Evolutionary conservation across 495 filamentous ascomycete species (phyloP), one percentile per base, ranked within the genome.

Genomic region (Lasiosphaeria ovina): DNA sequence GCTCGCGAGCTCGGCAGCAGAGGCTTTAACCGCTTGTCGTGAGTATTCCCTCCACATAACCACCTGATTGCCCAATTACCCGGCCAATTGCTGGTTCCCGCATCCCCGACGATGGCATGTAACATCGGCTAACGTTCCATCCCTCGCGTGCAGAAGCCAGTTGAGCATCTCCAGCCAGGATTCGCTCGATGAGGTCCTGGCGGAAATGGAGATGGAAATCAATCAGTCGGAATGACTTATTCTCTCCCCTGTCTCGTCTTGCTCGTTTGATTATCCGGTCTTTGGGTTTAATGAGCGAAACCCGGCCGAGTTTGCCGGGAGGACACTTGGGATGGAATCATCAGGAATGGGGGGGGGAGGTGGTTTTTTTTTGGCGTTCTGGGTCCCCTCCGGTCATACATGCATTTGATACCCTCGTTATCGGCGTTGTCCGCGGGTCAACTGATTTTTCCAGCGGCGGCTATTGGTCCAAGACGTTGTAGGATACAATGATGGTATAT

Each of bases 1-100:
- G 12, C 51, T 83, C 24, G 72, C 76, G 45, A 74, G 4, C 12
- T 54, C 34, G 32, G 32, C 16, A 44, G 44, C 44, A 57, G 38
- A 58, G 50, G 42, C 8, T 69, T 48, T 63, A 66, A 58, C 51
- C 51, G 48, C 12, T 36, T 57, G 3, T 66, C 63, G 63, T 66
- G 53, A 57, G 63, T 65, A 51, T 7, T 62, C 44, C 4, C 55
- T 48, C 32, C 49, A 57, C 36, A 47, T 47, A 5, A 24, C 24
- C 24, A 24, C 24, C 24, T 24, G 24, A 24, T 24, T 24, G 24
- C 24, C 24, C 24, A 24, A 24, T 24, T 24, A 24, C 24, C 24
- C 24, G 24, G 24, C 24, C 24, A 24, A 24, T 2, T 24, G 24
- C 24, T 24, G 24, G 24, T 24, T 24, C 24, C 24, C 24, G 24